Percentiles rank a stretch among this genome's conserved stretches.
These are phyloP conservation scores for Candida buenavistaensis DNA, from an alignment of 1,139 yeast species.

Conservation along the genomic window DNA sequence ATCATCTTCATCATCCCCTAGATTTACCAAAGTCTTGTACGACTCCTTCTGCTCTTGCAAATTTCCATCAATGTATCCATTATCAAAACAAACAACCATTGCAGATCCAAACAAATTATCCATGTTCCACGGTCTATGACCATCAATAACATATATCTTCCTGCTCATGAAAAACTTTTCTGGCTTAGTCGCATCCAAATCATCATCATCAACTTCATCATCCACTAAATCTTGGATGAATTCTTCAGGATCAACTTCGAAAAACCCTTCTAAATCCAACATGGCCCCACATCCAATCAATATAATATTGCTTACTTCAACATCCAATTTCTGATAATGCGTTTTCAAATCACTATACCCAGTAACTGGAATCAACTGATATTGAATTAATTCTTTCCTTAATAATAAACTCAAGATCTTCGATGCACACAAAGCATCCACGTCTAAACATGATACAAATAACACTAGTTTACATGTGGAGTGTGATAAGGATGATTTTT, in stretches of 20 bases:
- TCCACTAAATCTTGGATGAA: slow-evolving; percentile 19
- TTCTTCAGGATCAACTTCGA: slow-evolving; percentile 62
- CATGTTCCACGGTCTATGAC: slow-evolving; percentile 94
- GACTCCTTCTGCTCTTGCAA: slow-evolving; percentile 55
- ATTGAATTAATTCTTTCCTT: slow-evolving; percentile 81
- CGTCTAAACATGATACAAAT: slow-evolving; percentile 86
- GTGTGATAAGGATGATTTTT: slow-evolving; percentile 70
- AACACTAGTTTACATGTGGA: slow-evolving; percentile 87
- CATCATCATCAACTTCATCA: slow-evolving; percentile 4
- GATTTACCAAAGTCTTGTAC: slow-evolving; percentile 46
- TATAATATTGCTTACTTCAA: slow-evolving; percentile 74
- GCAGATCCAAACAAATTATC: slow-evolving; percentile 88
- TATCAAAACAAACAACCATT: slow-evolving; percentile 83
- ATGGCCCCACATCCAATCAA: slow-evolving; percentile 95
- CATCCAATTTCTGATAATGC: slow-evolving; percentile 66
- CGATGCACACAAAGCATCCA: slow-evolving; percentile 91
- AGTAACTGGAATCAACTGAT: slow-evolving; percentile 89
- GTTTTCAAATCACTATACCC: slow-evolving; percentile 79
- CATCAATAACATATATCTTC: slow-evolving; percentile 77
- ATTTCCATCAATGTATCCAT: slow-evolving; percentile 68
- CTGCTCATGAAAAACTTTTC: slow-evolving; percentile 15
- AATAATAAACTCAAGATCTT: slow-evolving; percentile 70
- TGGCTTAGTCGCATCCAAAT: slow-evolving; percentile 3
- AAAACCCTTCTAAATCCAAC: slow-evolving; percentile 78
- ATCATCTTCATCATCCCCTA: slow-evolving; percentile 27